Evolutionary conservation across 495 filamentous ascomycete genomes (phyloP).

Genomic region (Podospora pseudopauciseta): DNA sequence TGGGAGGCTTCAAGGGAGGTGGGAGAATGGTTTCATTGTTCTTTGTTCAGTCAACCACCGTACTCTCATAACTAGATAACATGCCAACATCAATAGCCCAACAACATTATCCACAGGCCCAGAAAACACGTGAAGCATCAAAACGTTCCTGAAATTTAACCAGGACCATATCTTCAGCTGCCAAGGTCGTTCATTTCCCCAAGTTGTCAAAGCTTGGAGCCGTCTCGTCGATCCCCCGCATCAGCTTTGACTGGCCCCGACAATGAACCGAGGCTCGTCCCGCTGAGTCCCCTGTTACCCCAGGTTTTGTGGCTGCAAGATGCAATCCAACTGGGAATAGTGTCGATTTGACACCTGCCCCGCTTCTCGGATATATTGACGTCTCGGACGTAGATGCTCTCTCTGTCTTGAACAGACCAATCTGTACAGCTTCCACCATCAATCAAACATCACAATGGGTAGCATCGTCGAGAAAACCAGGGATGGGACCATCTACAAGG

Average conservation of each 20-base stretch:
- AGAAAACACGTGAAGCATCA: too few relatives aligned
- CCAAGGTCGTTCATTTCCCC: background rate
- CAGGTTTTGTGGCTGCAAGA: background rate
- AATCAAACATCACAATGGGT: slow-evolving; percentile 1
- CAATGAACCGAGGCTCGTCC: background rate
- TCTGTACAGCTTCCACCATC: background rate
- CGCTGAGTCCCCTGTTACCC: background rate
- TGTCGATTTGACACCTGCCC: background rate
- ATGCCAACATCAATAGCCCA: too few relatives aligned
- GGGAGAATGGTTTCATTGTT: too few relatives aligned
- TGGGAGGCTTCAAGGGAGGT: too few relatives aligned
- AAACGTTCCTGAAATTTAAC: too few relatives aligned
- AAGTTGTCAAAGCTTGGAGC: background rate
- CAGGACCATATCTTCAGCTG: background rate
- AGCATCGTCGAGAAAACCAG: slow-evolving; percentile 75
- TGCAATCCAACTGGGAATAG: background rate
- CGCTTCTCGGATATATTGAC: background rate
- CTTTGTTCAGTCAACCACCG: too few relatives aligned
- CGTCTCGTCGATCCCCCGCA: background rate
- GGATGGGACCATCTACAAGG: slow-evolving; percentile 95
- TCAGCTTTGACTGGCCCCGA: background rate
- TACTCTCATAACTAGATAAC: too few relatives aligned
- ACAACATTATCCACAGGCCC: too few relatives aligned
- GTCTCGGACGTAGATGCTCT: background rate
- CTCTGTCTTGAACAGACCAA: too few relatives aligned